Percentiles rank a stretch among this genome's conserved stretches.
Conservation (phyloP, 208 protist genomes). For the Strigomonas galati region DNA sequence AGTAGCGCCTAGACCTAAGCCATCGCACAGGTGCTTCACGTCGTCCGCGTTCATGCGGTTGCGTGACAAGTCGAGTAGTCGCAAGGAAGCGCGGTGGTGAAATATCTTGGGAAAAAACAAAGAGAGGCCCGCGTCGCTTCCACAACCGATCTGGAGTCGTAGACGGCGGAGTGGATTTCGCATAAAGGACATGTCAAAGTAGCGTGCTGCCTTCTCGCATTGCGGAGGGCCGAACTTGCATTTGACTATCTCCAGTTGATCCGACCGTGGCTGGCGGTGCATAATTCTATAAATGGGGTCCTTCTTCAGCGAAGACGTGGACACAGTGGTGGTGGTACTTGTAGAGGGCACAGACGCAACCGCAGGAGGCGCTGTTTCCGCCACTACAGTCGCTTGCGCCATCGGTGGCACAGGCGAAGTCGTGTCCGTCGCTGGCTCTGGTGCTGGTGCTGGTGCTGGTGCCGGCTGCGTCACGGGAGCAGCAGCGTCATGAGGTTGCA, state of each 20-base stretch:
- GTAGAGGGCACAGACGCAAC: no score
- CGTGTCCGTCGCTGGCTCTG: no score
- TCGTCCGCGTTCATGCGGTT: constrained; percentile 67
- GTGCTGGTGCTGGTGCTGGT: no score
- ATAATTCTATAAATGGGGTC: constrained; percentile 87
- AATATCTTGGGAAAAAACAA: constrained; percentile 67
- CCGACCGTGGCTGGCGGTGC: constrained; percentile 71
- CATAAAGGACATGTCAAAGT: constrained; percentile 77
- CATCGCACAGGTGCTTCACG: constrained; percentile 50
- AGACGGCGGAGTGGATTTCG: constrained; percentile 72
- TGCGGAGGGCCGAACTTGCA: constrained; percentile 64
- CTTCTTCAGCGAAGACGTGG: constrained; percentile 14
- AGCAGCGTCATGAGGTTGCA: no score
- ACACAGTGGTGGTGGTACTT: no score
- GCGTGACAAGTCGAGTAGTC: constrained; percentile 75
- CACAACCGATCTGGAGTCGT: constrained; percentile 79
- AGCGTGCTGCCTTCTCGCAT: constrained; percentile 65
- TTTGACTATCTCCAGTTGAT: constrained; percentile 76
- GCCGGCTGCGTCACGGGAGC: no score
- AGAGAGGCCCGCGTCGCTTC: constrained; percentile 53
- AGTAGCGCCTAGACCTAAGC: constrained; percentile 32
- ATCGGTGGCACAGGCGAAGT: no score
- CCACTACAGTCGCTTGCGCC: no score
- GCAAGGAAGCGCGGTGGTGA: constrained; percentile 56
- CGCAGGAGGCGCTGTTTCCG: background rate